A percentile compares a stretch with the other conserved stretches of the same genome.
phyloP scores from a whole-genome alignment of 1,139 yeast genomes.

The Saccharomyces hybrid region DNA sequence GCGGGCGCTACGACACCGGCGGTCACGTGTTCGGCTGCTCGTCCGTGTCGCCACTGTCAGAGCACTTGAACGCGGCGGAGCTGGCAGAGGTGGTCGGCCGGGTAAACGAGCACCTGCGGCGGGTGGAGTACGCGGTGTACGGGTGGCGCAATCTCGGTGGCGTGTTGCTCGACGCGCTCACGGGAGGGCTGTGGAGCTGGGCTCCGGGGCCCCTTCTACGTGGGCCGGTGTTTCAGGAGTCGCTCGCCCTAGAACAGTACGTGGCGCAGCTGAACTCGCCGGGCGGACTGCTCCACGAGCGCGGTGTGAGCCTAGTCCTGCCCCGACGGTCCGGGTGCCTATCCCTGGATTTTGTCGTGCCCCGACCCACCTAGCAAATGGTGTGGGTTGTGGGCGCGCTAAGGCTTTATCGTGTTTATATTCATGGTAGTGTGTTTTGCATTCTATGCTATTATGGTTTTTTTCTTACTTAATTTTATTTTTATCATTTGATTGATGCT shows the following conservation, averaged over 20 bases:
- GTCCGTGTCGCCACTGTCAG: conserved; percentile 49
- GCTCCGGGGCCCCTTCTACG: conserved; percentile 18
- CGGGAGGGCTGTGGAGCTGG: conserved; percentile 36
- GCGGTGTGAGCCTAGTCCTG: conserved; percentile 40
- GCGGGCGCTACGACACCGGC: conserved; percentile 39
- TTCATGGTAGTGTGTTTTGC: neutral
- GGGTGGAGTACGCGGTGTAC: conserved; percentile 38
- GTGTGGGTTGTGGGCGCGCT: neutral
- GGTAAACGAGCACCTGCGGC: conserved; percentile 40
- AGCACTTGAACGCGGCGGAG: conserved; percentile 35
- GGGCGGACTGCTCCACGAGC: conserved; percentile 17
- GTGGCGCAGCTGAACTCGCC: conserved; percentile 38
- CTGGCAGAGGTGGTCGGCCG: conserved; percentile 36
- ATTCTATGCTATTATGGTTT: neutral
- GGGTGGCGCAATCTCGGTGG: conserved; percentile 36
- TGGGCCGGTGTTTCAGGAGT: neutral
- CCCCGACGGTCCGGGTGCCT: conserved; percentile 54
- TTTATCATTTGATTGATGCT: neutral
- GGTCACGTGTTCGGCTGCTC: conserved; percentile 44
- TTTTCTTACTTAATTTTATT: neutral
- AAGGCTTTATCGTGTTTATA: neutral
- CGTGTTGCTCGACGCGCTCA: conserved; percentile 40
- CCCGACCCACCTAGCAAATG: neutral
- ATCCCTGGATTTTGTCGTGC: conserved; percentile 44
- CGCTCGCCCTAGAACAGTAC: conserved; percentile 39